Evolutionary conservation across 768 basidiomycete species (phyloP), one percentile per base, ranked within the genome.

Genomic region (Sporobolomyces roseus): DNA sequence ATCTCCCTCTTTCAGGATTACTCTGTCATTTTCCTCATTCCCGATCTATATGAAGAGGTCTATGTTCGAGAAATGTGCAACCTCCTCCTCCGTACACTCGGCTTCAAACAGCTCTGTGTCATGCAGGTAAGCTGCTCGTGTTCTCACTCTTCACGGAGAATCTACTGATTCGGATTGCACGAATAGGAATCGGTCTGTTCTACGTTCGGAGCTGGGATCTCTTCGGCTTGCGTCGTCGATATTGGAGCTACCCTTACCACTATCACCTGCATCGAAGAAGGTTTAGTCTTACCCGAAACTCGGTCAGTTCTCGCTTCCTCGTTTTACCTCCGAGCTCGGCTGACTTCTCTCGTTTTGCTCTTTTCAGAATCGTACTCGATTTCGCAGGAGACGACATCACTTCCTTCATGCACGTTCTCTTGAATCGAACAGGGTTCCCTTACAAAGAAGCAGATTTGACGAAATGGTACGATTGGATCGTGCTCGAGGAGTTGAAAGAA

Each of bases 321-420:
- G 10, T 45, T 58, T 36, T 23, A 58, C 69, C 19, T 3, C 56
- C 4, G 25, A n/a, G 52, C 10, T 5, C 25, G 35, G n/a, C 46
- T 2, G 43, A 10, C n/a, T 19, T 32, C 27, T 16, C 21, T 21
- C 35, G 8, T 7, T 48, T 61, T 23, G 25, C 38, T 17, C 9
- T 41, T 17, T 9, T 86, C 61, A 81, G 94, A 71, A 86, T 93
- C 81, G 82, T 84, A 30, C 82, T 98, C 53, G 87, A 87, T 74
- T 88, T 91, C 79, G 96, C 92, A 25, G 93, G 94, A 19, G 89
- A 98, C 78, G 96, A 96, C 79, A 88, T 99, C 76, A 96, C 94
- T 4, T 87, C 89, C 70, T 91, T 94, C 75, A 73, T 77, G 27
- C 54, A 61, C 46, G 66, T 71, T n/a, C 58, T 76, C 25, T 81